Percentiles rank a stretch among this genome's conserved stretches.
phyloP scores from a whole-genome alignment of 1,284 basidiomycete species.

The Thelephora terrestris region DNA sequence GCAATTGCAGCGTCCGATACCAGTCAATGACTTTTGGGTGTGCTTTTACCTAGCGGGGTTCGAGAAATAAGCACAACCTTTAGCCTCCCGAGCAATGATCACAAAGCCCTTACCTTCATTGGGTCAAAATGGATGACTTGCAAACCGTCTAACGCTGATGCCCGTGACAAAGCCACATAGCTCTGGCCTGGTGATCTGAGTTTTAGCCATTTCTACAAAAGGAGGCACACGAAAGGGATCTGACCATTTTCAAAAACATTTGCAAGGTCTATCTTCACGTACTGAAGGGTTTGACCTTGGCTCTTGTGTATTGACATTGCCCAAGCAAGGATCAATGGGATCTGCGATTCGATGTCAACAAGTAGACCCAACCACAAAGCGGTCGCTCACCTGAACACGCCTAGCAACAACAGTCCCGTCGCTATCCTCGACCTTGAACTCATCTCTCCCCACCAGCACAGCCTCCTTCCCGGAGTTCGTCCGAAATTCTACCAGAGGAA shows the following conservation, averaged over 20 bases:
- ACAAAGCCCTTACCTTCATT: constrained; percentile 42
- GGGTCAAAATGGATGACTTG: constrained; percentile 85
- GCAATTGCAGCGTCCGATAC: constrained; percentile 36
- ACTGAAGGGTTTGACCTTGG: constrained; percentile 85
- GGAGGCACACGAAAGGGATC: constrained; percentile 9
- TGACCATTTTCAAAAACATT: constrained; percentile 84
- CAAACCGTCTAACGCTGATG: constrained; percentile 83
- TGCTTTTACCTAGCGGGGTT: constrained; percentile 43
- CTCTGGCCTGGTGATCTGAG: constrained; percentile 55
- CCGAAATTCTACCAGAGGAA: constrained; percentile 73
- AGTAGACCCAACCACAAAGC: background rate
- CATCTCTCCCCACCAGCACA: constrained; percentile 34
- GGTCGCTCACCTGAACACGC: constrained; percentile 44
- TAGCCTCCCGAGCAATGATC: background rate
- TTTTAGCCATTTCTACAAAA: background rate
- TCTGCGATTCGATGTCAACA: constrained; percentile 21
- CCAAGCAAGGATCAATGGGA: constrained; percentile 85
- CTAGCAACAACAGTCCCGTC: constrained; percentile 28
- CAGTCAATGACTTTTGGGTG: constrained; percentile 62
- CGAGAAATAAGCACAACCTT: background rate
- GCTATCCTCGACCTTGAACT: constrained; percentile 36
- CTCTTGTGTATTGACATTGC: constrained; percentile 95
- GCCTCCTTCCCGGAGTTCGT: constrained; percentile 55
- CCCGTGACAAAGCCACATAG: constrained; percentile 93
- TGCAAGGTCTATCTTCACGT: constrained; percentile 74